Evolutionary conservation across 805 yeast genomes (phyloP).

Genomic region (Candida montana): DNA sequence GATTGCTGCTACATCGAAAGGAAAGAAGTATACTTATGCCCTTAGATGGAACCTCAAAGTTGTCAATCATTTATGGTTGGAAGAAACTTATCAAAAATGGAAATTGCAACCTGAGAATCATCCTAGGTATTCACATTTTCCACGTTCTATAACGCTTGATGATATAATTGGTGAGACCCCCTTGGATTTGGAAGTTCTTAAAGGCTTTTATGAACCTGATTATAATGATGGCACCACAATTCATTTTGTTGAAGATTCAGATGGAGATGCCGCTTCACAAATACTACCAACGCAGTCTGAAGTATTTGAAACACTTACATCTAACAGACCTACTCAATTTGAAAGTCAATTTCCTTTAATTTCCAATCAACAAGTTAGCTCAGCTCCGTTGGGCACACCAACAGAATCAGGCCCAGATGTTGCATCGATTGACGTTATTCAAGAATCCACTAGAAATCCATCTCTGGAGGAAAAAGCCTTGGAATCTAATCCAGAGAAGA

Average conservation of each 20-base stretch:
- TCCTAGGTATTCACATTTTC: slow-evolving; percentile 45
- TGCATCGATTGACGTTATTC: neutral
- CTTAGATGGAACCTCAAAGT: slow-evolving; percentile 58
- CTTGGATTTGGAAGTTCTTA: slow-evolving; percentile 37
- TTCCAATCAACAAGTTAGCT: neutral
- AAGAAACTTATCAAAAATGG: slow-evolving; percentile 70
- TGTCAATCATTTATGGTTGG: slow-evolving; percentile 85
- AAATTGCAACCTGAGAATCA: slow-evolving; percentile 38
- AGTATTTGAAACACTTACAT: neutral
- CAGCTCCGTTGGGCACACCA: neutral
- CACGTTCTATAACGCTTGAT: slow-evolving; percentile 36
- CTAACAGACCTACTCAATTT: neutral
- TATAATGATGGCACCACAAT: slow-evolving; percentile 18
- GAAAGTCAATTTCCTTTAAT: neutral
- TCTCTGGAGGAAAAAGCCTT: slow-evolving; percentile 10
- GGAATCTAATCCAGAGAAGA: neutral
- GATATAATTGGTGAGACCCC: slow-evolving; percentile 49
- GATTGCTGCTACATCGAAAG: slow-evolving; percentile 59
- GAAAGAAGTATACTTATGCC: slow-evolving; percentile 75
- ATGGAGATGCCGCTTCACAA: slow-evolving; percentile 13
- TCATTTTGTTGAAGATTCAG: slow-evolving; percentile 21
- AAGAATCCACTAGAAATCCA: slow-evolving; percentile 4
- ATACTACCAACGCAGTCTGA: neutral
- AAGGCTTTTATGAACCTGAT: slow-evolving; percentile 32
- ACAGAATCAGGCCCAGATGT: neutral